phyloP scores from a whole-genome alignment of 768 basidiomycete species.

The Naganishia antarctica region DNA sequence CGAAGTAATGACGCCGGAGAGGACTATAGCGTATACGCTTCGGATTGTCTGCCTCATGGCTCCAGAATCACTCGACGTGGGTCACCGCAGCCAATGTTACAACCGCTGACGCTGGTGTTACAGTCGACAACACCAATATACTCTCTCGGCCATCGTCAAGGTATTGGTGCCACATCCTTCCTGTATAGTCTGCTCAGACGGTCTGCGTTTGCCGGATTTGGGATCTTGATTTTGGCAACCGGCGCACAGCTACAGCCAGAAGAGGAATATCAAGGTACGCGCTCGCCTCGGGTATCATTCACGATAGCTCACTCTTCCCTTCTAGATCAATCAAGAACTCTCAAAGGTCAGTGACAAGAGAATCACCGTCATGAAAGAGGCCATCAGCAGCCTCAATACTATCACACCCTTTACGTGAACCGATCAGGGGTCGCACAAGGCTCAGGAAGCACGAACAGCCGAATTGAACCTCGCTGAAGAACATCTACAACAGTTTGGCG shows the following conservation, averaged over 20 bases:
- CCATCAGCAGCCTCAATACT: constrained; percentile 54
- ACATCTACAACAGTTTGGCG: constrained; percentile 18
- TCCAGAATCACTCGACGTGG: constrained; percentile 31
- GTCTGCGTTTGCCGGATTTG: constrained; percentile 67
- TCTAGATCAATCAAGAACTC: constrained; percentile 21
- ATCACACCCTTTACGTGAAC: constrained; percentile 28
- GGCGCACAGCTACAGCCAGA: constrained; percentile 63
- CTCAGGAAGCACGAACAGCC: constrained; percentile 16
- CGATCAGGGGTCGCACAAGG: constrained; percentile 20
- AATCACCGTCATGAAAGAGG: constrained; percentile 71
- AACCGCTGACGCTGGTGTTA: too few relatives aligned
- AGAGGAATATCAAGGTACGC: constrained; percentile 60
- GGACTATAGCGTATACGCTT: constrained; percentile 77
- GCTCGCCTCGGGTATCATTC: neutral
- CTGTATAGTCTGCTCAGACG: constrained; percentile 58
- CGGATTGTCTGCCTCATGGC: constrained; percentile 28
- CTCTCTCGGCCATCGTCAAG: constrained; percentile 46
- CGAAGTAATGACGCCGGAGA: constrained; percentile 62
- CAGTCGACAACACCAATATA: constrained; percentile 37
- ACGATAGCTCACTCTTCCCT: neutral
- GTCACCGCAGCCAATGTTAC: too few relatives aligned
- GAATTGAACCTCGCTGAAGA: constrained; percentile 25
- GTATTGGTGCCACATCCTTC: constrained; percentile 23
- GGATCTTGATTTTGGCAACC: constrained; percentile 66
- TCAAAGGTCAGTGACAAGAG: constrained; percentile 62